phyloP scores from a whole-genome alignment of 441 rosid species.

The Populus hybrid region DNA sequence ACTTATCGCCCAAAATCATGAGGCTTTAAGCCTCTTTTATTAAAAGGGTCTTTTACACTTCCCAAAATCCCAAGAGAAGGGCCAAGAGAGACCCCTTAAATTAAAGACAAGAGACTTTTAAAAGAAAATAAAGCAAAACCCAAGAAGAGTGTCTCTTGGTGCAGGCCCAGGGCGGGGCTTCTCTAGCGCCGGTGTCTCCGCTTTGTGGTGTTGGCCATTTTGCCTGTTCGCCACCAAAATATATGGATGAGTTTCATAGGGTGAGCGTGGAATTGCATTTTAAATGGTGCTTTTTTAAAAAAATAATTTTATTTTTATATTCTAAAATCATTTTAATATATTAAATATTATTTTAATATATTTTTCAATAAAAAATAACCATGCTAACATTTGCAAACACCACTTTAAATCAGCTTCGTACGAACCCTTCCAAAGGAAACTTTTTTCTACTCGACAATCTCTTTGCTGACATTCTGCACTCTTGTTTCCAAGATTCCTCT shows the following conservation, averaged over 20 bases:
- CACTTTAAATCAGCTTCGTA: constrained; percentile 11
- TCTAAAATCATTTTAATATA: too few relatives aligned
- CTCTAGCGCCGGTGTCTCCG: constrained; percentile 81
- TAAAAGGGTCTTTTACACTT: constrained; percentile 36
- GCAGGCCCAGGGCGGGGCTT: constrained; percentile 56
- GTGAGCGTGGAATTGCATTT: too few relatives aligned
- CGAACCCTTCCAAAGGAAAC: constrained; percentile 21
- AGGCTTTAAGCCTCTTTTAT: constrained; percentile 15
- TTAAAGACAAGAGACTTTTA: background rate
- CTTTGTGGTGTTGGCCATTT: constrained; percentile 26
- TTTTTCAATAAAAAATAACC: too few relatives aligned
- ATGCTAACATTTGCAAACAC: background rate
- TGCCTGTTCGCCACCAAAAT: background rate
- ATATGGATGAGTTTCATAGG: background rate
- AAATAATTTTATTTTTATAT: too few relatives aligned
- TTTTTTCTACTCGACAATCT: constrained; percentile 35
- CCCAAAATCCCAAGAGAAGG: constrained; percentile 31
- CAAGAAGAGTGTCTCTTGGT: constrained; percentile 59
- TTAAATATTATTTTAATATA: too few relatives aligned
- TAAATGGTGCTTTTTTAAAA: background rate
- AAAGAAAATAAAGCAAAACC: constrained; percentile 29
- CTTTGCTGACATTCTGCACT: constrained; percentile 59
- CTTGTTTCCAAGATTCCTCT: constrained; percentile 38
- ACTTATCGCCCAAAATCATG: constrained; percentile 52
- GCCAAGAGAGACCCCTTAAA: background rate